Conservation (phyloP, 768 basidiomycete genomes). For the Mycena polygramma region DNA sequence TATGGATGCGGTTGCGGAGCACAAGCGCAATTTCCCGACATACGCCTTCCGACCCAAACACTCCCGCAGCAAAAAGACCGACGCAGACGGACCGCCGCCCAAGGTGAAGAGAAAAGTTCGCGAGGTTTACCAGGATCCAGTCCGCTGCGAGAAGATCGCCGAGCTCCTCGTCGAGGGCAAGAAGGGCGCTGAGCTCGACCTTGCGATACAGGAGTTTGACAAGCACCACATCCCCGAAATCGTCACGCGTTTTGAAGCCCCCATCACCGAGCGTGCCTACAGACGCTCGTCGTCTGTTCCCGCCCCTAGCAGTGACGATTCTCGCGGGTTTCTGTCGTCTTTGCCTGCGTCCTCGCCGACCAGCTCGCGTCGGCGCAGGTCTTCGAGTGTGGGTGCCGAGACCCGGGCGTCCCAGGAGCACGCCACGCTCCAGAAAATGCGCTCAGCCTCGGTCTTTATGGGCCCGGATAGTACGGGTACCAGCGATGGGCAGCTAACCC, state of each 20-base stretch:
- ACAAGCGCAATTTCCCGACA: constrained; percentile 80
- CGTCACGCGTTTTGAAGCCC: constrained; percentile 79
- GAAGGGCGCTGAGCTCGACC: constrained; percentile 68
- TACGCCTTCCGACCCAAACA: constrained; percentile 82
- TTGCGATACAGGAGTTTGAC: constrained; percentile 68
- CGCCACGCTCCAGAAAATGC: constrained; percentile 6
- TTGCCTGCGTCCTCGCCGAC: constrained; percentile 27
- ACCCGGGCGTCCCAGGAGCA: constrained; percentile 36
- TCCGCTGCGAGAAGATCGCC: constrained; percentile 77
- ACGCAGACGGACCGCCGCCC: constrained; percentile 41
- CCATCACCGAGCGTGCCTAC: constrained; percentile 79
- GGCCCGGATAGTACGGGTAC: constrained; percentile 37
- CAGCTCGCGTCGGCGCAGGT: constrained; percentile 43
- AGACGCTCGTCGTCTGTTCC: constrained; percentile 77
- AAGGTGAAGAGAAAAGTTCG: constrained; percentile 65
- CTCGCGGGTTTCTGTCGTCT: constrained; percentile 51
- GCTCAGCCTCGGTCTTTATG: constrained; percentile 35
- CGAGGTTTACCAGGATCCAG: constrained; percentile 74
- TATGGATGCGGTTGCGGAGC: constrained; percentile 78
- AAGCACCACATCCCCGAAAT: constrained; percentile 68
- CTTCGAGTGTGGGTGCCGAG: constrained; percentile 48
- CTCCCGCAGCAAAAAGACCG: constrained; percentile 54
- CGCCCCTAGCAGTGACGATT: constrained; percentile 55
- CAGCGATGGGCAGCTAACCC: constrained; percentile 43
- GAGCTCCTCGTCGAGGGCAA: constrained; percentile 69